Evolutionary conservation across 768 basidiomycete genomes (phyloP).

Genomic region (Amanita exitialis): DNA sequence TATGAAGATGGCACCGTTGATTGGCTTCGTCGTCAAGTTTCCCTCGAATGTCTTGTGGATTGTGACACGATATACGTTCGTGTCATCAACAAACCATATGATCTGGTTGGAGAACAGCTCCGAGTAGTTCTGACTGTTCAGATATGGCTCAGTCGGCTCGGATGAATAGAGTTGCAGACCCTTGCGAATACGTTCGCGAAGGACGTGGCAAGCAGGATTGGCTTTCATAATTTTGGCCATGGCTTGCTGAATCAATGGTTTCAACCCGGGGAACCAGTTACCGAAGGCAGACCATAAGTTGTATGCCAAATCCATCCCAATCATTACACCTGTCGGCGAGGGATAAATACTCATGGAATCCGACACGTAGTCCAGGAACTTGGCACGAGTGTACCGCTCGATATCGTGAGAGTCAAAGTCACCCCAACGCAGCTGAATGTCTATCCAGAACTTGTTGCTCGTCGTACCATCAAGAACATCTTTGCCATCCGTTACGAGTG

Average conservation of each 20-base stretch:
- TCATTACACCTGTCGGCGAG: conserved; percentile 97
- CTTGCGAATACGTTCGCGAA: conserved; percentile 98
- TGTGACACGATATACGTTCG: conserved; percentile 98
- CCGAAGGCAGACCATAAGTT: conserved; percentile 98
- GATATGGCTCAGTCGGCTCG: conserved; percentile 97
- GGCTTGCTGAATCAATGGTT: conserved; percentile 94
- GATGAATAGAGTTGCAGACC: conserved; percentile 98
- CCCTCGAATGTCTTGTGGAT: conserved; percentile 99
- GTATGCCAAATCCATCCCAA: conserved; percentile 97
- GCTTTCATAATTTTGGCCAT: conserved; percentile 99
- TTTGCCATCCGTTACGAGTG: conserved; percentile 90
- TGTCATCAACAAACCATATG: conserved; percentile 99
- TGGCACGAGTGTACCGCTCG: conserved; percentile 96
- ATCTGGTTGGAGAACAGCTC: conserved; percentile 98
- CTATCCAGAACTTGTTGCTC: conserved; percentile 97
- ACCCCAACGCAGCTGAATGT: conserved; percentile 92
- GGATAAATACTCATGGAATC: conserved; percentile 99
- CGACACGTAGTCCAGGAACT: conserved; percentile 97
- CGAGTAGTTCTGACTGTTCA: conserved; percentile 97
- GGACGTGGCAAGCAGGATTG: conserved; percentile 93
- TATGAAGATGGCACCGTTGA: conserved; percentile 97
- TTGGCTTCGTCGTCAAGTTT: conserved; percentile 98
- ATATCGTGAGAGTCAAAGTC: conserved; percentile 99
- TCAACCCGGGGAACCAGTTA: conserved; percentile 99
- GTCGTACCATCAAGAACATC: conserved; percentile 97